phyloP scores from a whole-genome alignment of 192 early-diverging fungal genomes.

The Geranomyces michiganensis region DNA sequence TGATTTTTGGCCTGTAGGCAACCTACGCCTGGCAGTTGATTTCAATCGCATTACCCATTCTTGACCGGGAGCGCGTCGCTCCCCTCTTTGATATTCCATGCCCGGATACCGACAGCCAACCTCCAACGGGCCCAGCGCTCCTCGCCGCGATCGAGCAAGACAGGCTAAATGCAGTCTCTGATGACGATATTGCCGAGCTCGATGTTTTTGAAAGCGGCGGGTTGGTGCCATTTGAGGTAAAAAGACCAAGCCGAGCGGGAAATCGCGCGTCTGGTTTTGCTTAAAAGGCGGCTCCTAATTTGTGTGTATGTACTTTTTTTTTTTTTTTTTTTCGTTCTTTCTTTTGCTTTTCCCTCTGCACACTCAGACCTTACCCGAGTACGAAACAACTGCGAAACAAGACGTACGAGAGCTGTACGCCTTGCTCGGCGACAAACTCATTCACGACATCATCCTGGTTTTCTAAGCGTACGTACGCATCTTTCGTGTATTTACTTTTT shows the following conservation, averaged over 20 bases:
- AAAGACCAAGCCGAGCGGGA: no score
- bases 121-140: neutral
- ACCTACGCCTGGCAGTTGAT: slow-evolving; percentile 46
- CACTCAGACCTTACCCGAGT: neutral
- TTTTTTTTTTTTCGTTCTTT: no score
- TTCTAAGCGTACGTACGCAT: neutral
- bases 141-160: slow-evolving; percentile 8
- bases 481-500: no score
- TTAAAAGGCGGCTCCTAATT: no score
- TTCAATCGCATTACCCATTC: slow-evolving; percentile 50
- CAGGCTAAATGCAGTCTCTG: neutral
- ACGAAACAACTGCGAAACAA: slow-evolving; percentile 13
- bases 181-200: slow-evolving; percentile 9
- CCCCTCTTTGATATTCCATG: slow-evolving; percentile 27
- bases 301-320: no score
- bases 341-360: no score
- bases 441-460: neutral
- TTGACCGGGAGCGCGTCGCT: slow-evolving; percentile 59
- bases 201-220: slow-evolving; percentile 10
- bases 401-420: slow-evolving; percentile 28
- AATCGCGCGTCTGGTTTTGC: no score
- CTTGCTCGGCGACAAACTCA: slow-evolving; percentile 3
- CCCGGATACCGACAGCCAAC: neutral
- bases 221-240: slow-evolving; percentile 14
- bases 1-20: slow-evolving; percentile 23